Evolutionary conservation across 2,329 filamentous ascomycete species (phyloP), one percentile per base, ranked within the genome.

Genomic region (Aureobasidium melanogenum): DNA sequence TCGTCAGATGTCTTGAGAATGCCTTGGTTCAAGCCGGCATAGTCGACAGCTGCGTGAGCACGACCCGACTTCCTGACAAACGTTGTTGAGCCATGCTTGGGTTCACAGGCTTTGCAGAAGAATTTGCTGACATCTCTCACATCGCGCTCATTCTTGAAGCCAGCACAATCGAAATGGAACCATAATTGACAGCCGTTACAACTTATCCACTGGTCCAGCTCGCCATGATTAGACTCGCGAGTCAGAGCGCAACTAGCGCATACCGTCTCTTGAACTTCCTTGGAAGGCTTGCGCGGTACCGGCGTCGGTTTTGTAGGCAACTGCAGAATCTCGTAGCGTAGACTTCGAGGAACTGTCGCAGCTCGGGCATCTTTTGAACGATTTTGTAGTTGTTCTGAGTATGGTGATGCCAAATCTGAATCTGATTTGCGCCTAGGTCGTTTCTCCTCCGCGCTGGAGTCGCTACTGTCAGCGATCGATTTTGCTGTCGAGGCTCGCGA

Each of bases 181-280:
- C 85, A 88, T 61, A 78, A 78, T 68, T 86, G 85, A 73, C 85
- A 88, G 28, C 83, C 84, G 70, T 88, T 84, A 69, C 85, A 88
- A 44, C 81, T 82, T 64, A 88, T 85, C 85, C 85, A 88, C 60
- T 82, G 78, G 64, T 86, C 81, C 62, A 79, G 76, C 58, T 84
- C 82, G 12, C 75, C 77, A 36, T 78, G 77, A 24, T 76, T 71
- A 38, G 79, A 77, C 55, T 80, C 78, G 22, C 83, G 79, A 48
- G 80, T 75, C 60, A 81, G 77, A 43, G 81, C 78, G 68, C 84
- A 87, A 28, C 79, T 77, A 36, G 81, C 81, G 68, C 84, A 87
- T 9, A 80, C 72, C 14, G 76, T 77, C 67, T 77, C 75, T 71
- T 78, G 65, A 19, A 66, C 62, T 48, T 71, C 67, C 5, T 66